These are phyloP conservation scores for Papiliotrema laurentii DNA, from an alignment of 1,284 basidiomycete genomes.

Conservation along the genomic window DNA sequence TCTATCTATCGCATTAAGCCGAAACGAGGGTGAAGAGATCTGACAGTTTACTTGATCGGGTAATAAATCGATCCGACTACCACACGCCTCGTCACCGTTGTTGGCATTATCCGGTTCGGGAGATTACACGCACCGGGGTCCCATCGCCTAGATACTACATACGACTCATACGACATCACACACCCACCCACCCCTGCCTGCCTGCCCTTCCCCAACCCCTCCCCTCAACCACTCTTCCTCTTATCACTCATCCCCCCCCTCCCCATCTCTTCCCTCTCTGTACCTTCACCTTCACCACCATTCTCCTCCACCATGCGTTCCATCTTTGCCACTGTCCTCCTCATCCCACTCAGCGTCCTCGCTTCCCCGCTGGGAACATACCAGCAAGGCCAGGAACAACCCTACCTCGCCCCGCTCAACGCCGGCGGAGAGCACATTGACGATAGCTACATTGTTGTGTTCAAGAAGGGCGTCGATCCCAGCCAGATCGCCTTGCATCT, in stretches of 20 bases:
- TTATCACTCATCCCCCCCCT: not conserved
- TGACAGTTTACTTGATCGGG: not conserved
- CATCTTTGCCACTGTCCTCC: constrained; percentile 26
- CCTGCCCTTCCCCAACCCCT: not conserved
- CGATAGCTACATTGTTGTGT: constrained; percentile 84
- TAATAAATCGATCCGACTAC: not conserved
- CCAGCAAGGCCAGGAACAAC: constrained; percentile 14
- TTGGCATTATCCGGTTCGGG: not conserved
- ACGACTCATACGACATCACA: too few species aligned
- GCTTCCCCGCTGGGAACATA: constrained; percentile 30
- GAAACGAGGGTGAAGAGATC: not conserved
- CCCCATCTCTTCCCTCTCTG: not conserved
- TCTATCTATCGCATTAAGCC: too few species aligned
- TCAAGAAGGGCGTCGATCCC: constrained; percentile 65
- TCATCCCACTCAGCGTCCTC: constrained; percentile 41
- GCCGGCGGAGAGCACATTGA: constrained; percentile 61
- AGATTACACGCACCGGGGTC: not conserved
- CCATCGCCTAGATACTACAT: too few species aligned
- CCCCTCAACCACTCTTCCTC: not conserved
- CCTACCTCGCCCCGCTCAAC: constrained; percentile 38
- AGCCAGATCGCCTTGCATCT: constrained; percentile 66
- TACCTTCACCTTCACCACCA: not conserved
- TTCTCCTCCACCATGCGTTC: constrained; percentile 17
- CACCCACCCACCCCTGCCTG: not conserved
- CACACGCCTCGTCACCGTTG: not conserved